Percentiles rank a stretch among this genome's conserved stretches.
Conservation (phyloP, 75 land plant species). For the Sequoia sempervirens region DNA sequence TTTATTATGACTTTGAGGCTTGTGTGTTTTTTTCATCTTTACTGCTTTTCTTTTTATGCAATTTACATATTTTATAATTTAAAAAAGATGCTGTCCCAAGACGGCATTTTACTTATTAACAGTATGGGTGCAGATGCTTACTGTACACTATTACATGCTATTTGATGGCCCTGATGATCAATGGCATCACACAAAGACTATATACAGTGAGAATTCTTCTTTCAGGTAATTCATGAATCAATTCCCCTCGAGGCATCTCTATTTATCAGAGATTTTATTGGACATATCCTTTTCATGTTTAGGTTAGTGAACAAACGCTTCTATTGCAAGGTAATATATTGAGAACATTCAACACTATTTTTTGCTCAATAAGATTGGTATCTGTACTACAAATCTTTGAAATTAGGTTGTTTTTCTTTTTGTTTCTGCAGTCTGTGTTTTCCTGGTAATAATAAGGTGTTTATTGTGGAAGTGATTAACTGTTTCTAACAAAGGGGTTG, state of each 20-base stretch:
- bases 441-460: background rate
- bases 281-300: constrained; percentile 1
- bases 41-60: background rate
- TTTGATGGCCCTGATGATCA: constrained; percentile 83
- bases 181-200: constrained; percentile 75
- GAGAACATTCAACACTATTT: background rate
- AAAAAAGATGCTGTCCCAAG: background rate
- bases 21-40: background rate
- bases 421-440: background rate
- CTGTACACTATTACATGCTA: constrained; percentile 93
- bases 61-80: background rate
- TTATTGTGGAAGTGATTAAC: background rate
- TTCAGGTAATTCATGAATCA: constrained; percentile 50
- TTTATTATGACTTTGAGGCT: background rate
- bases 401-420: background rate
- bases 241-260: background rate
- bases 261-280: background rate
- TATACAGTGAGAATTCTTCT: constrained; percentile 61
- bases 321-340: background rate
- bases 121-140: constrained; percentile 73
- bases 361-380: background rate
- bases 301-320: background rate
- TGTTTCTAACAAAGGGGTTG: background rate
- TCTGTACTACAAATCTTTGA: background rate
- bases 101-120: background rate